Evolutionary conservation across 148 eudicot species (phyloP).

Genomic region (Euryodendron excelsum): DNA sequence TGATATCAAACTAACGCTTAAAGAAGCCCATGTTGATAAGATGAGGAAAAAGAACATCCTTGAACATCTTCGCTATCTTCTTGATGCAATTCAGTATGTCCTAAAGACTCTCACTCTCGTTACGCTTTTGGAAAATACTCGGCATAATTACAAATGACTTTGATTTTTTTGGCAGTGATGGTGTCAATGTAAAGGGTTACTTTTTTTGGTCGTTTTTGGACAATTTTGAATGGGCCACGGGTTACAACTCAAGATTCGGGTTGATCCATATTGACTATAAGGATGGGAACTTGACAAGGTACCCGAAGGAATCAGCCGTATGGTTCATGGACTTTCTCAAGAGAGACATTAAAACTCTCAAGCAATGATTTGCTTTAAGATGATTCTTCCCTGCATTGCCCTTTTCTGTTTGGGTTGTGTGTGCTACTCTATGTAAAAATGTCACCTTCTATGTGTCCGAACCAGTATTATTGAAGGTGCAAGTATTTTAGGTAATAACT

Average conservation of each 20-base stretch:
- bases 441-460: no score
- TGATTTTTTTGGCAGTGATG: neutral
- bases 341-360: no score
- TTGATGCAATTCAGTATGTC: neutral
- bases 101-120: neutral
- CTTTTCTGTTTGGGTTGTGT: no score
- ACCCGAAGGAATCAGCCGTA: slow-evolving; percentile 7
- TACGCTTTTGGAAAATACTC: no score
- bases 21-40: neutral
- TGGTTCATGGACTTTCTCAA: slow-evolving; percentile 18
- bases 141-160: no score
- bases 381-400: no score
- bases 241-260: slow-evolving; percentile 14
- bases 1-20: neutral
- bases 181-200: slow-evolving; percentile 12
- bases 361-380: no score
- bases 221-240: slow-evolving; percentile 14
- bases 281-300: neutral
- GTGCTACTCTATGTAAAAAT: no score
- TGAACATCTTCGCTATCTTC: neutral
- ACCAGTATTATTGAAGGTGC: no score
- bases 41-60: neutral
- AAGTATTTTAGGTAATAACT: no score
- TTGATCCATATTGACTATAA: slow-evolving; percentile 9
- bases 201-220: slow-evolving; percentile 17